Base-by-base conservation (phyloP, 805 yeast species). In the Yarrowia deformans region DNA sequence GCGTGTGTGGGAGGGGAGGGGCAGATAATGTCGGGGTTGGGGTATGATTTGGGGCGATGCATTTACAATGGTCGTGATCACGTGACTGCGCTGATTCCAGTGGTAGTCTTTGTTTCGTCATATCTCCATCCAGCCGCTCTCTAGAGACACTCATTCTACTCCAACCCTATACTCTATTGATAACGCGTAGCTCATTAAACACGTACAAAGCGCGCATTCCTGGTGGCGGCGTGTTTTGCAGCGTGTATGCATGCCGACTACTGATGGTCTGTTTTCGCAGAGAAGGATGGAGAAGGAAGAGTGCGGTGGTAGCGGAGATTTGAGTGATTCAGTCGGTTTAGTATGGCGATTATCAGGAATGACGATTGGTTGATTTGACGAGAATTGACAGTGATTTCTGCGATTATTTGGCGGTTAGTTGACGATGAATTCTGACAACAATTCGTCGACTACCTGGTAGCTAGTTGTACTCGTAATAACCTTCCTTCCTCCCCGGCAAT, bases 211-310 rank as follows among this genome's bases (percentile, higher is more conserved):
- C 64, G 49, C 64, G 64, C 64, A 56, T 56, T 56, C 64, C n/a
- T 42, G 49, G 64, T 56, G 64, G 64, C 64, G 64, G 64, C 64
- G 64, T 56, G 64, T 56, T 56, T 56, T 56, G 49, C 64, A 56
- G 60, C n/a, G 45, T 12, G 16, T 37, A 54, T 39, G 49, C 64
- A 56, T 56, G 23, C 49, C 64, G 12, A 19, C 12, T 10, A 19
- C 12, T 10, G 54, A 29, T 46, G 32, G 50, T 46, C 29, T 46
- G 50, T 46, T 46, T 14, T 23, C 32, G 50, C 50, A 46, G 52
- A 29, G 35, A 56, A 39, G 48, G 9, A 35, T 40, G 34, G 23
- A 5, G 63, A 39, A 56, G 2, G 12, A 4, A 5, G 9, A n/a
- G 46, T 8, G 4, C n/a, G 54, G 14, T 32, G 54, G 7, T 32